These are phyloP conservation scores for Zymoseptoria passerinii DNA, from an alignment of 2,329 filamentous ascomycete genomes.

Conservation along the genomic window DNA sequence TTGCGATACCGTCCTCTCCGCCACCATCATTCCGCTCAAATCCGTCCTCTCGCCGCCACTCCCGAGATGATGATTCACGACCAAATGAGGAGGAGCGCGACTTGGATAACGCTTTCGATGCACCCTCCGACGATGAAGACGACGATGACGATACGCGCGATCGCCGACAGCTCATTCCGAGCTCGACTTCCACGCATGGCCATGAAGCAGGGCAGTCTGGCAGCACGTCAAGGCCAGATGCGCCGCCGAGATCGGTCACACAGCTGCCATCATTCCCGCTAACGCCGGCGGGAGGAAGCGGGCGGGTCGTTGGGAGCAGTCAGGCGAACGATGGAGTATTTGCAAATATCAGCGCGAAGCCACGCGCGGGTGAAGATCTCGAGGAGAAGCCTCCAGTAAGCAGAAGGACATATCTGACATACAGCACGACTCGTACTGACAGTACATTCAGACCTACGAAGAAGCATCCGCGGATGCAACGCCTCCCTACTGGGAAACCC, in stretches of 20 bases:
- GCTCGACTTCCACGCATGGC: constrained; percentile 10
- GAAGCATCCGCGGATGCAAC: constrained; percentile 94
- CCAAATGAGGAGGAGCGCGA: constrained; percentile 60
- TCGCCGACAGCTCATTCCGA: constrained; percentile 66
- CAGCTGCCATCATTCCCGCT: constrained; percentile 46
- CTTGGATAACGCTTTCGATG: constrained; percentile 87
- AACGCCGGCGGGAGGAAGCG: constrained; percentile 30
- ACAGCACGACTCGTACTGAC: neutral
- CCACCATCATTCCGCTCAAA: constrained; percentile 82
- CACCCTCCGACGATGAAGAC: constrained; percentile 54
- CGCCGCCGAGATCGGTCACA: constrained; percentile 43
- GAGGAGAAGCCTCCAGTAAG: constrained; percentile 74
- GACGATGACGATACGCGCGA: constrained; percentile 68
- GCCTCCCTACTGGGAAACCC: constrained; percentile 98
- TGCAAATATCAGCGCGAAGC: constrained; percentile 87
- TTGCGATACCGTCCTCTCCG: constrained; percentile 40
- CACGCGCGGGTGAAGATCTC: constrained; percentile 68
- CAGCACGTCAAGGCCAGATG: constrained; percentile 24
- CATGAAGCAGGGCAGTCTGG: constrained; percentile 5
- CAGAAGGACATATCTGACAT: constrained; percentile 36
- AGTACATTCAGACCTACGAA: constrained; percentile 69
- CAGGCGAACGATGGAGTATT: constrained; percentile 89
- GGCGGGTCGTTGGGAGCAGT: constrained; percentile 57
- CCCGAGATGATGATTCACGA: constrained; percentile 44
- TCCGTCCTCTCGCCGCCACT: constrained; percentile 58